Evolutionary conservation across 768 basidiomycete genomes (phyloP).

Genomic region (Hygrocybe punicea): DNA sequence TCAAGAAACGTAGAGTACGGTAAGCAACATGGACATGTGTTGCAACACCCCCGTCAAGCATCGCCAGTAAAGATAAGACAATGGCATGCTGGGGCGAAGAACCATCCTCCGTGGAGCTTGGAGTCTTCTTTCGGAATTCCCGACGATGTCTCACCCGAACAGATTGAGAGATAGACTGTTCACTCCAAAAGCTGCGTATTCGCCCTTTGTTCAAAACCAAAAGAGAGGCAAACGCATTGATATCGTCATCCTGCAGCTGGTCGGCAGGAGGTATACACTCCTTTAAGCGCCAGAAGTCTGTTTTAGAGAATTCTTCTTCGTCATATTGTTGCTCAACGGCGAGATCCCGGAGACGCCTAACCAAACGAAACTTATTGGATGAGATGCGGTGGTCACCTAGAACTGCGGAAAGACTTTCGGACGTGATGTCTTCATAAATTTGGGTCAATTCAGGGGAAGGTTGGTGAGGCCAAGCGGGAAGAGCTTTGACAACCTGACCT

Average conservation of each 20-base stretch:
- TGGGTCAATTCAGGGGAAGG: conserved; percentile 47
- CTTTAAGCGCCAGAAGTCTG: conserved; percentile 83
- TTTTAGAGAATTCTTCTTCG: conserved; percentile 47
- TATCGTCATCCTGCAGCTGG: conserved; percentile 61
- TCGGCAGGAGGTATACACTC: conserved; percentile 59
- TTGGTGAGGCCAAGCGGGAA: conserved; percentile 74
- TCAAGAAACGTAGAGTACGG: conserved; percentile 56
- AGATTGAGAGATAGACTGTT: conserved; percentile 43
- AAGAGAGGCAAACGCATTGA: conserved; percentile 68
- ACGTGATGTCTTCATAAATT: conserved; percentile 44
- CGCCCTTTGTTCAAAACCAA: conserved; percentile 56
- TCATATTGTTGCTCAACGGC: conserved; percentile 39
- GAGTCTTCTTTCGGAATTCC: conserved; percentile 14
- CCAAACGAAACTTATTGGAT: conserved; percentile 75
- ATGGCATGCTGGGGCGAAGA: conserved; percentile 48
- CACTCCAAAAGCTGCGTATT: conserved; percentile 58
- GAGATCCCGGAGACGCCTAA: conserved; percentile 57
- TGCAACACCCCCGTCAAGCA: conserved; percentile 53
- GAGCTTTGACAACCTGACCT: conserved; percentile 48
- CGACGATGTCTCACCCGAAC: conserved; percentile 41
- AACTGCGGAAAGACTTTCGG: conserved; percentile 48
- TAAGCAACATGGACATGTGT: conserved; percentile 57
- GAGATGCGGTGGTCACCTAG: conserved; percentile 59
- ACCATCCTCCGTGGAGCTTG: conserved; percentile 15
- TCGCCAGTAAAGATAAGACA: conserved; percentile 50